Percentiles rank a stretch among this genome's conserved stretches.
These are phyloP conservation scores for Phoenix roebelenii DNA, from an alignment of 176 grass and related monocot genomes.

Conservation along the genomic window DNA sequence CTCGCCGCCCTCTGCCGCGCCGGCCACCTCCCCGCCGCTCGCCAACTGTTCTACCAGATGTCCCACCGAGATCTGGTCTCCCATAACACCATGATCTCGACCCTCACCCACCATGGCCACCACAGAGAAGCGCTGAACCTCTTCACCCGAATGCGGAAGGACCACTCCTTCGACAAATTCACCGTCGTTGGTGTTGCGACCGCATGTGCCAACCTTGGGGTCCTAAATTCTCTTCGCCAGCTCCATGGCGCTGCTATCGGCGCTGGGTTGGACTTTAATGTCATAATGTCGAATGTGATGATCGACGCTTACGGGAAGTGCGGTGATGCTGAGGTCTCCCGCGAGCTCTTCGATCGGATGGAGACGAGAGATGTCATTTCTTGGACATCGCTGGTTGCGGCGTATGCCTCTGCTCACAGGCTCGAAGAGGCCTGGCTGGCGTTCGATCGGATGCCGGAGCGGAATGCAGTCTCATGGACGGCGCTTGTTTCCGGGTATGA, in stretches of 20 bases:
- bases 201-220: conserved; percentile 28
- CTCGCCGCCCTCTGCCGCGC: conserved; percentile 17
- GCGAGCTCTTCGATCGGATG: conserved; percentile 36
- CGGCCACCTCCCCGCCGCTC: conserved; percentile 16
- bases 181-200: conserved; percentile 35
- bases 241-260: conserved; percentile 29
- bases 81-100: conserved; percentile 57
- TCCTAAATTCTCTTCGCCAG: conserved; percentile 27
- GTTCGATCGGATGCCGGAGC: conserved; percentile 33
- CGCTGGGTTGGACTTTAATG: conserved; percentile 35
- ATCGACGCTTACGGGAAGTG: conserved; percentile 59
- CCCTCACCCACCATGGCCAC: conserved; percentile 25
- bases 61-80: conserved; percentile 36
- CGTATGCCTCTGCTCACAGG: conserved; percentile 28
- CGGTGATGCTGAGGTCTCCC: conserved; percentile 26
- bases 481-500: conserved; percentile 59
- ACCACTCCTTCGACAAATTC: conserved; percentile 38
- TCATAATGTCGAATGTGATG: conserved; percentile 59
- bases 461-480: conserved; percentile 44
- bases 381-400: conserved; percentile 49
- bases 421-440: conserved; percentile 26
- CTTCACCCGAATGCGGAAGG: conserved; percentile 24
- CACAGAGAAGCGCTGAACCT: conserved; percentile 23
- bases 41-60: conserved; percentile 41
- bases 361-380: conserved; percentile 15